A percentile compares a stretch with the other conserved stretches of the same genome.
These are phyloP conservation scores for Coccomyxa subellipsoidea DNA, from an alignment of 163 green algal species.

Conservation along the genomic window DNA sequence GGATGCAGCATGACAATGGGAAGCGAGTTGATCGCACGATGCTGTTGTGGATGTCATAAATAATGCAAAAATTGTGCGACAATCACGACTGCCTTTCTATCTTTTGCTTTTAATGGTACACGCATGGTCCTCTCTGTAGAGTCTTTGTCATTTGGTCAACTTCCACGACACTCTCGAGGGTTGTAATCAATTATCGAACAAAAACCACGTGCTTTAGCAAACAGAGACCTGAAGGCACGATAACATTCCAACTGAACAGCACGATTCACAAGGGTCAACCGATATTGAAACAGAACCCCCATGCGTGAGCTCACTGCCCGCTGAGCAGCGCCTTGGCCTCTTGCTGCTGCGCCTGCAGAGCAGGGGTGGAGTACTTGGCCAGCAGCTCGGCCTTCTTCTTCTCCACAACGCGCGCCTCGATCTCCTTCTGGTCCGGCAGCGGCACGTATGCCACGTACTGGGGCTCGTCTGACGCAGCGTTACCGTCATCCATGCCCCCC, in stretches of 20 bases:
- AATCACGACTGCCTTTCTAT: neutral
- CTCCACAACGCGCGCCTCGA: slow-evolving; percentile 87
- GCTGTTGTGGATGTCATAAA: neutral
- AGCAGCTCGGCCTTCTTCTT: slow-evolving; percentile 96
- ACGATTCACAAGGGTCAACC: too few species aligned
- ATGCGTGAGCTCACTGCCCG: neutral
- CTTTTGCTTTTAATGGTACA: too few species aligned
- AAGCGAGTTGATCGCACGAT: neutral
- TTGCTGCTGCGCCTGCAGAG: slow-evolving; percentile 69
- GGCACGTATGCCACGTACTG: slow-evolving; percentile 93
- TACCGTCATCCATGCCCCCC: neutral
- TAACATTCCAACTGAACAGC: too few species aligned
- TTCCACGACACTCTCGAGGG: too few species aligned
- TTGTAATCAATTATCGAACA: too few species aligned
- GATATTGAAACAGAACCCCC: neutral
- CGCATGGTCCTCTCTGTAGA: too few species aligned
- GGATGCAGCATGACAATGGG: too few species aligned
- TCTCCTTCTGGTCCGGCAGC: slow-evolving; percentile 90
- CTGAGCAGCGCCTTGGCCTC: slow-evolving; percentile 66
- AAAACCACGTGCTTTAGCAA: neutral
- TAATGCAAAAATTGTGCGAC: neutral
- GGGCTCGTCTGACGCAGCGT: slow-evolving; percentile 20
- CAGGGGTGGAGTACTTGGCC: slow-evolving; percentile 80
- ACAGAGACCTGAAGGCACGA: neutral
- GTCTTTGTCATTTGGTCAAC: too few species aligned